A percentile compares a stretch with the other conserved stretches of the same genome.
phyloP scores from a whole-genome alignment of 257 asterid species.

The Prunella vulgaris region DNA sequence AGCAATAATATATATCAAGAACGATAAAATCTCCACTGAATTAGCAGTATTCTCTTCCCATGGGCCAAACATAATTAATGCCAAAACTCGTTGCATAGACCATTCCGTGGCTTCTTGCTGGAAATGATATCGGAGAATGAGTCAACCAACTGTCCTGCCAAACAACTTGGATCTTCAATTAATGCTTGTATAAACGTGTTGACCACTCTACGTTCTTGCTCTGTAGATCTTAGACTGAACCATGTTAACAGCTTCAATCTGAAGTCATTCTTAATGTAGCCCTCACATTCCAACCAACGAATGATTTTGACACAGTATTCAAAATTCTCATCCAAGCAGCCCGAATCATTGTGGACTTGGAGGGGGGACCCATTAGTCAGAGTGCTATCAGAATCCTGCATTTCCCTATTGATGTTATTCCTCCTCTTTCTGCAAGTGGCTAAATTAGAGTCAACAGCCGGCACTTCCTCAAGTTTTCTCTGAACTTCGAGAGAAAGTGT shows the following conservation, averaged over 20 bases:
- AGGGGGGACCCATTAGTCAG: conserved; percentile 78
- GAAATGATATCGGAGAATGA: conserved; percentile 50
- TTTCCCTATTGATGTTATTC: conserved; percentile 44
- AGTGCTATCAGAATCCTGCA: conserved; percentile 85
- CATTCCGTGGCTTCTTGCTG: conserved; percentile 41
- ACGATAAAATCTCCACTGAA: conserved; percentile 16
- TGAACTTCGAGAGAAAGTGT: conserved; percentile 55
- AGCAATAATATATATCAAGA: conserved; percentile 26
- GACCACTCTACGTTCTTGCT: conserved; percentile 89
- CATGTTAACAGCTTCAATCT: conserved; percentile 84
- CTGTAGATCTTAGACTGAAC: conserved; percentile 86
- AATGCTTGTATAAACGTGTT: conserved; percentile 77
- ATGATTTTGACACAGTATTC: conserved; percentile 82
- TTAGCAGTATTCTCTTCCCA: conserved; percentile 13
- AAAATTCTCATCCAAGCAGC: conserved; percentile 67
- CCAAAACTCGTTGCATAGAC: conserved; percentile 43
- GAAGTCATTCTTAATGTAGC: conserved; percentile 67
- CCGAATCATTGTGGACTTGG: conserved; percentile 36
- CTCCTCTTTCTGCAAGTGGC: conserved; percentile 53
- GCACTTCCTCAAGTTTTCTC: conserved; percentile 48
- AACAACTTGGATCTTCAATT: conserved; percentile 69
- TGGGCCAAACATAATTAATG: conserved; percentile 18
- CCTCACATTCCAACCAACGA: conserved; percentile 90
- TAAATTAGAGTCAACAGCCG: conserved; percentile 56
- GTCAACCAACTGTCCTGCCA: conserved; percentile 74